Evolutionary conservation across 768 basidiomycete genomes (phyloP).

Genomic region (Rhodotorula babjevae): DNA sequence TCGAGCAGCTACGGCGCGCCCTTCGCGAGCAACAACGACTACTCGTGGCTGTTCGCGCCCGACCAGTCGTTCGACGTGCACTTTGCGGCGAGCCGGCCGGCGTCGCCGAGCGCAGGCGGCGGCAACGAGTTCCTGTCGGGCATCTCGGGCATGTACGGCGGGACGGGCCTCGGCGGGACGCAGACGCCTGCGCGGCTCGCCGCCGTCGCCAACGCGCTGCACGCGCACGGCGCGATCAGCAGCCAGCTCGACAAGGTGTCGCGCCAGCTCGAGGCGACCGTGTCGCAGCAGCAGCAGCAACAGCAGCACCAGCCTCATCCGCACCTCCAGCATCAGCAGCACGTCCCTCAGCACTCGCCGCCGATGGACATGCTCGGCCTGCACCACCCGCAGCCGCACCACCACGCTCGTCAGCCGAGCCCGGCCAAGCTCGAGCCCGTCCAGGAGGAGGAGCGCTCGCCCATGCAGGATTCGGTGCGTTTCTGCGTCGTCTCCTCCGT

Average conservation of each 20-base stretch:
- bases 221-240: conserved; percentile 13
- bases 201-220: background rate
- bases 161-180: background rate
- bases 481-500: background rate
- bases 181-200: background rate
- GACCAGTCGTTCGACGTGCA: conserved; percentile 26
- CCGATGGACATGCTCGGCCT: conserved; percentile 1
- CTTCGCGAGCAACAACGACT: conserved; percentile 20
- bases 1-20: conserved; percentile 34
- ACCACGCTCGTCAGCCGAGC: background rate
- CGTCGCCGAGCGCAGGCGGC: conserved; percentile 21
- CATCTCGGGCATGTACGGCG: background rate
- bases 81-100: conserved; percentile 30
- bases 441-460: conserved; percentile 9
- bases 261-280: conserved; percentile 23
- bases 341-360: background rate
- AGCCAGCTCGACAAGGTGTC: conserved; percentile 32
- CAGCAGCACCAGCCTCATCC: conserved; percentile 14
- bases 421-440: conserved; percentile 27
- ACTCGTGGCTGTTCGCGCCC: conserved; percentile 37
- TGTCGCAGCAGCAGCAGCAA: conserved; percentile 16
- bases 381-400: background rate
- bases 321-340: background rate
- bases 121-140: conserved; percentile 27
- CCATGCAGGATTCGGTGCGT: conserved; percentile 2